Evolutionary conservation across 345 rosid species (phyloP), one percentile per base, ranked within the genome.

Genomic region (Brassica juncea): DNA sequence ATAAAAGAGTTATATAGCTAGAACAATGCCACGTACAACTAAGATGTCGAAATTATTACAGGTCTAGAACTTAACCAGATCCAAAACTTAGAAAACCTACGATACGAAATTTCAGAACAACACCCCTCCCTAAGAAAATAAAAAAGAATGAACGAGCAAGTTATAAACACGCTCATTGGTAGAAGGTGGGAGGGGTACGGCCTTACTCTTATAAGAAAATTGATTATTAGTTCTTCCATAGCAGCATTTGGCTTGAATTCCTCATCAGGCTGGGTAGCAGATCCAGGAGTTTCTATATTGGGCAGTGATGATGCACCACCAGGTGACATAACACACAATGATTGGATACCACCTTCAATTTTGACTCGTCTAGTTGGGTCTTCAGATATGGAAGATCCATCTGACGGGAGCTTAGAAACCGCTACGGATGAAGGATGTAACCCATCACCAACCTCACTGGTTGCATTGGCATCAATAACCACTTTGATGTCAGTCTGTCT

Each of bases 221-320:
- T 95, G 83, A 95, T 93, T 68, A 95, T 91, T 93, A 95, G 88
- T 86, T 95, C 99, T 84, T 95, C 99, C 99, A 95, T 95, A 55
- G 99, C 99, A 70, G 98, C 98, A 89, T 95, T 95, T 42, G 98
- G 98, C 86, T 95, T 95, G 85, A 93, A 95, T 82, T 95, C 99
- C 82, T 95, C 99, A 83, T 95, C 99, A 59, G 97, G 94, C 84
- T 95, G 99, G 77, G 92, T 88, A 84, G 92, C 87, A 77, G 96
- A 85, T 77, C 98, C 99, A 6, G 97, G 93, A 80, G 97, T 89
- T 84, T 91, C 99, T 73, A 93, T 82, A 66, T 86, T 91, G 30
- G 98, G 89, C 58, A 90, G 89, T 49, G 97, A 89, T 31, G 96
- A 86, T 37, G 94, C 84, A 84, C 88, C 94, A 77, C 94, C 96